phyloP scores from a whole-genome alignment of 2,329 filamentous ascomycete species.

The Pestalotiopsis sp. region DNA sequence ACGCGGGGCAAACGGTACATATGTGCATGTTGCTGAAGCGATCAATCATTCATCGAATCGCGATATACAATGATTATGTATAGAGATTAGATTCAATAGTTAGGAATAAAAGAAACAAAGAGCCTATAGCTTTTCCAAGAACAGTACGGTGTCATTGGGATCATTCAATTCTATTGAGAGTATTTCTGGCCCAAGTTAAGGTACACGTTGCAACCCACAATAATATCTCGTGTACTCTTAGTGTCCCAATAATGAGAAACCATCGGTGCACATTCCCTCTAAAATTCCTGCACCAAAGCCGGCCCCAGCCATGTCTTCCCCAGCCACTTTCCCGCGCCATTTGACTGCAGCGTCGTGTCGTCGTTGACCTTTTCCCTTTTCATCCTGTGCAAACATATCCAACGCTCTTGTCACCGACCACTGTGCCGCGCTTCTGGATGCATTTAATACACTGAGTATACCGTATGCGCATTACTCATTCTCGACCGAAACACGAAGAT shows the following conservation, averaged over 20 bases:
- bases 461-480: neutral
- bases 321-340: constrained; percentile 11
- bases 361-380: constrained; percentile 6
- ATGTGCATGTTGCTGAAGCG: too few relatives aligned
- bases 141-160: too few relatives aligned
- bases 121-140: too few relatives aligned
- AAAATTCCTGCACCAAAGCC: neutral
- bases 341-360: neutral
- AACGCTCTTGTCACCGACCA: neutral
- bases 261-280: neutral
- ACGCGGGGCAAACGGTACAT: neutral
- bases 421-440: neutral
- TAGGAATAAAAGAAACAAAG: too few relatives aligned
- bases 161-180: too few relatives aligned
- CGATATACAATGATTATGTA: too few relatives aligned
- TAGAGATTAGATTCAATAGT: too few relatives aligned
- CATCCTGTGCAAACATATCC: constrained; percentile 1
- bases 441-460: neutral
- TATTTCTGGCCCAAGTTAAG: too few relatives aligned
- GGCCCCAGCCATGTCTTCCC: constrained; percentile 6
- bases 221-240: neutral
- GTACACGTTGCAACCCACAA: too few relatives aligned
- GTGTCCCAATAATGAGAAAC: constrained; percentile 3
- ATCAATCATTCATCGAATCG: too few relatives aligned
- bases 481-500: neutral